A percentile compares a stretch with the other conserved stretches of the same genome.
phyloP scores from a whole-genome alignment of 163 green algal species.

The Volvox carteri region DNA sequence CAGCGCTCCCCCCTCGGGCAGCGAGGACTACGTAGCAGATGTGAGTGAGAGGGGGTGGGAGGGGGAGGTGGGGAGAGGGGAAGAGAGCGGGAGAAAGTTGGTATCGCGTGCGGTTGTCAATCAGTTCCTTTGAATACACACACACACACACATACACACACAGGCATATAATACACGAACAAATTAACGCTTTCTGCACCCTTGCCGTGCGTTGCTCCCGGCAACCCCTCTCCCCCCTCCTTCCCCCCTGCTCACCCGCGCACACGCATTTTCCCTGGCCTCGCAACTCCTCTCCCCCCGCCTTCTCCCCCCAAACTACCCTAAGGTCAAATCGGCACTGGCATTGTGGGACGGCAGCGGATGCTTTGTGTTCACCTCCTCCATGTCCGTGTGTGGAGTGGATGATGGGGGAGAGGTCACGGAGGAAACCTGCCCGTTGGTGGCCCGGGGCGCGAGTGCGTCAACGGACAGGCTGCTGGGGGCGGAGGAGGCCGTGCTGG shows the following conservation, averaged over 20 bases:
- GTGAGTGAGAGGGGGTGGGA: constrained; percentile 59
- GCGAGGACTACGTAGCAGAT: constrained; percentile 89
- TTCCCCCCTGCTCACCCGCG: not conserved
- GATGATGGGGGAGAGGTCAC: constrained; percentile 75
- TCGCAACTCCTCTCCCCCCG: not conserved
- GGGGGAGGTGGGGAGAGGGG: not conserved
- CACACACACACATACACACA: not conserved
- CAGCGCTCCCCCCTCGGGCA: constrained; percentile 90
- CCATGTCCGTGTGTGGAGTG: constrained; percentile 85
- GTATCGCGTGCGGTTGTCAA: not conserved
- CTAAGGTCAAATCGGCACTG: constrained; percentile 76
- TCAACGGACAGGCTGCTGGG: constrained; percentile 83
- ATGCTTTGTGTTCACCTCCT: constrained; percentile 93
- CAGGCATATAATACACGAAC: not conserved
- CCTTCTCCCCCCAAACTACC: not conserved
- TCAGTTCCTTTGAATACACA: not conserved
- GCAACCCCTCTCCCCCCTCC: not conserved
- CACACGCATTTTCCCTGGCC: not conserved
- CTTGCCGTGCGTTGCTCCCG: no score
- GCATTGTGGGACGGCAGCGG: constrained; percentile 86
- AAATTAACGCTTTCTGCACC: no score
- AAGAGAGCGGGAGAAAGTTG: not conserved
- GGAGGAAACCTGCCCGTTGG: constrained; percentile 74
- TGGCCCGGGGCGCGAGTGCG: constrained; percentile 72
- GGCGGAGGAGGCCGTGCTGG: constrained; percentile 87